phyloP scores from a whole-genome alignment of 2,329 filamentous ascomycete species.

The Ciborinia camelliae region DNA sequence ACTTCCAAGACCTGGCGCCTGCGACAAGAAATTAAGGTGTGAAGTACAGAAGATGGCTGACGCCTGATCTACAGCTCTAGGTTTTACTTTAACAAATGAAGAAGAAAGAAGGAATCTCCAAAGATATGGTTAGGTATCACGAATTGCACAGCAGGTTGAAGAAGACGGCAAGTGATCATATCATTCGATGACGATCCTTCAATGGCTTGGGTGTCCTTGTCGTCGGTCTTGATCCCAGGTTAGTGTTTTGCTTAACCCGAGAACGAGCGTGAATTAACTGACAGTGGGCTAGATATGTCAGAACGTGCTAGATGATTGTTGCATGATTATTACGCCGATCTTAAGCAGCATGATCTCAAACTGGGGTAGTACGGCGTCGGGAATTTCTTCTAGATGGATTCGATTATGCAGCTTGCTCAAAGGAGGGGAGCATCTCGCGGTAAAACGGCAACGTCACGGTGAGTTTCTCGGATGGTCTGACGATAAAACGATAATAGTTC shows the following conservation, averaged over 20 bases:
- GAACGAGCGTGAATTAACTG: background rate
- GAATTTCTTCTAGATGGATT: background rate
- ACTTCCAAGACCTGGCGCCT: background rate
- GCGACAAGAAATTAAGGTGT: background rate
- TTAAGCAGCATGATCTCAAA: background rate
- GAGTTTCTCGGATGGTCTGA: constrained; percentile 3
- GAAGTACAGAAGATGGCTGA: background rate
- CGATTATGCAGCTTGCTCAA: constrained; percentile 3
- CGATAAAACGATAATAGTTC: background rate
- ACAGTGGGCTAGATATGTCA: background rate
- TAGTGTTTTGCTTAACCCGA: background rate
- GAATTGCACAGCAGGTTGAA: background rate
- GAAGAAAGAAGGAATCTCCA: background rate
- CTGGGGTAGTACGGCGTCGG: background rate
- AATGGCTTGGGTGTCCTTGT: background rate
- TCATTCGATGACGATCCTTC: background rate
- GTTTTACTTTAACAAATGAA: background rate
- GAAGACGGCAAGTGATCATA: constrained; percentile 3
- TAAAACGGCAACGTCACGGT: constrained; percentile 1
- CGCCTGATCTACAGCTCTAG: background rate
- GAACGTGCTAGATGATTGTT: background rate
- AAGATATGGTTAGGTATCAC: background rate
- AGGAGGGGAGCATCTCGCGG: background rate
- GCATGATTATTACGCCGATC: background rate
- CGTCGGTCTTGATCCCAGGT: background rate